Conservation (phyloP, 2,329 filamentous ascomycete species). For the Aureobasidium melanogenum region DNA sequence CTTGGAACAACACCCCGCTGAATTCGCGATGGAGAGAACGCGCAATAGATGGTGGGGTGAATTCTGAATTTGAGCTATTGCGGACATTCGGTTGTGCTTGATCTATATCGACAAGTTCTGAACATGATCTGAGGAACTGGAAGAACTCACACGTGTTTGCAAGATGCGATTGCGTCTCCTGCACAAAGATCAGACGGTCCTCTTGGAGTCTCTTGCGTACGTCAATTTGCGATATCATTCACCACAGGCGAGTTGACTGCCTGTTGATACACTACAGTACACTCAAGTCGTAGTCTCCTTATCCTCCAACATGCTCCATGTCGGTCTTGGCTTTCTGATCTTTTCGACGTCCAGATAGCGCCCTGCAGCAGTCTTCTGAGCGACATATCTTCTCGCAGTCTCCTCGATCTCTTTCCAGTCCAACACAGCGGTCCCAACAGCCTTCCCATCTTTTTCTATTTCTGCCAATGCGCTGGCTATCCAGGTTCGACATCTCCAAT, state of each 20-base stretch:
- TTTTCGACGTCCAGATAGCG: slow-evolving; percentile 18
- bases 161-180: no score
- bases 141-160: no score
- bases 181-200: no score
- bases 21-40: slow-evolving; percentile 34
- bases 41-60: neutral
- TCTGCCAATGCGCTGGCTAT: slow-evolving; percentile 26
- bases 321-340: slow-evolving; percentile 20
- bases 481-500: slow-evolving; percentile 23
- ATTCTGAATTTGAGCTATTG: no score
- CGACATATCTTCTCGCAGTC: slow-evolving; percentile 28
- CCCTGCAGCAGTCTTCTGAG: slow-evolving; percentile 23
- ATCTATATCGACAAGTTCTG: no score
- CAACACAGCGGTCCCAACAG: slow-evolving; percentile 29
- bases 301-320: slow-evolving; percentile 21
- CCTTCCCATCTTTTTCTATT: slow-evolving; percentile 28
- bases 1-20: slow-evolving; percentile 27
- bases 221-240: no score
- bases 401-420: slow-evolving; percentile 32
- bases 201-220: no score
- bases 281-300: slow-evolving; percentile 15
- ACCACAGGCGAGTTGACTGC: no score
- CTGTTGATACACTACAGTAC: no score
- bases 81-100: no score
- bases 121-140: no score